These are phyloP conservation scores for Fusarium setosum DNA, from an alignment of 2,329 filamentous ascomycete genomes.

Conservation along the genomic window DNA sequence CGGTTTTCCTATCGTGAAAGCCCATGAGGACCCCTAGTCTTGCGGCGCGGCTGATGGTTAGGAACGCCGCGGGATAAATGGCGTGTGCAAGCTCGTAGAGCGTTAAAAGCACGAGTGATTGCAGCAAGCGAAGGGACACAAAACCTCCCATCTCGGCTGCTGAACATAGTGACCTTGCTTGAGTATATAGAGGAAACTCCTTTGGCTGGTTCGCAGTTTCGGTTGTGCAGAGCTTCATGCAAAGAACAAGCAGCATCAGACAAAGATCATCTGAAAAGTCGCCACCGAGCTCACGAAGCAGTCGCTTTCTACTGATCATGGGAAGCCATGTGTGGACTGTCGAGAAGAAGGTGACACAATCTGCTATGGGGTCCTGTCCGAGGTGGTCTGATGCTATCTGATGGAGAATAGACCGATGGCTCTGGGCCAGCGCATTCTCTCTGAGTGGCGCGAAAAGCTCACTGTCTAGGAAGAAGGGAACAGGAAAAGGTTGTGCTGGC, in stretches of 20 bases:
- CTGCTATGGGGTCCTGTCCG: not conserved
- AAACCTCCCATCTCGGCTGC: constrained; percentile 18
- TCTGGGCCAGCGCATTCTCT: not conserved
- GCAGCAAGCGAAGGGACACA: constrained; percentile 24
- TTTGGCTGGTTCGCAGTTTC: not conserved
- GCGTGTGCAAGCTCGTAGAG: constrained; percentile 25
- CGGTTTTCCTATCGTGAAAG: constrained; percentile 7
- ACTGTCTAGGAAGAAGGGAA: constrained; percentile 27
- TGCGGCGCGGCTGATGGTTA: constrained; percentile 32
- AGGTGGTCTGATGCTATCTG: not conserved
- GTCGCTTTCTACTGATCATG: constrained; percentile 29
- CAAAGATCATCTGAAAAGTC: not conserved
- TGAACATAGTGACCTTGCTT: constrained; percentile 15
- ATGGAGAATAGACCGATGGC: not conserved
- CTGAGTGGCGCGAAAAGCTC: constrained; percentile 13
- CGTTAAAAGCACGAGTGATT: constrained; percentile 23
- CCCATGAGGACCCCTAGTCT: constrained; percentile 31
- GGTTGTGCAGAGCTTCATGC: constrained; percentile 30
- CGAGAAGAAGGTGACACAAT: constrained; percentile 17
- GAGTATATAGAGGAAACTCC: constrained; percentile 13
- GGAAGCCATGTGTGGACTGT: constrained; percentile 28
- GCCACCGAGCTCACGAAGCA: constrained; percentile 1
- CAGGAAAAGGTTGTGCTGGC: constrained; percentile 3
- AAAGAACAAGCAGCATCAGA: constrained; percentile 25
- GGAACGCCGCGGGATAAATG: constrained; percentile 33